Conservation (phyloP, 257 asterid species). For the Solanum dulcamara region DNA sequence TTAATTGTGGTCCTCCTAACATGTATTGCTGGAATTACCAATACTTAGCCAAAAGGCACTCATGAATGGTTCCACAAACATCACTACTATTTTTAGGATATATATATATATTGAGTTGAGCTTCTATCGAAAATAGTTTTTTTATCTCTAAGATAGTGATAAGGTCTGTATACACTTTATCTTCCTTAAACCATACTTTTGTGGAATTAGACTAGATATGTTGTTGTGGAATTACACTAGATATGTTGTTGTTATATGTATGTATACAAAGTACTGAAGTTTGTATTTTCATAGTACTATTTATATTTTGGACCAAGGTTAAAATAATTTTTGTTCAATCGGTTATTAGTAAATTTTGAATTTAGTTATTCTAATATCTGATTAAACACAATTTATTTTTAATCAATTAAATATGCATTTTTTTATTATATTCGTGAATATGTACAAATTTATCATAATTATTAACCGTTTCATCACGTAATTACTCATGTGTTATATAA, state of each 20-base stretch:
- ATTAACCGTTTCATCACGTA: not conserved
- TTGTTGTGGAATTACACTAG: no score
- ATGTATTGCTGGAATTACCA: not conserved
- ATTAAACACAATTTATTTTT: not conserved
- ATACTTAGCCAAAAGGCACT: not conserved
- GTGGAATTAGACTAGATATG: no score
- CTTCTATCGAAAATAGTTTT: no score
- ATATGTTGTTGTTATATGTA: not conserved
- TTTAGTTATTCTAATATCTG: not conserved
- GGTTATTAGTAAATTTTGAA: not conserved
- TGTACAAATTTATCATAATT: not conserved
- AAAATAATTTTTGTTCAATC: not conserved
- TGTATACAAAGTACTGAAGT: not conserved
- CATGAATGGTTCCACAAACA: not conserved
- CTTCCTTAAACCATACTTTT: no score
- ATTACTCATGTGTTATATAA: not conserved
- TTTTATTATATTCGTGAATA: not conserved
- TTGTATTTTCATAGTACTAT: not conserved
- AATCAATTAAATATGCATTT: not conserved
- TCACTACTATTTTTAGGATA: not conserved
- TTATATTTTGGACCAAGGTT: not conserved
- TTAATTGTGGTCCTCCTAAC: not conserved
- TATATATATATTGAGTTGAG: no score
- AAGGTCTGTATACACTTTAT: no score
- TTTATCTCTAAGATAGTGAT: no score